These are phyloP conservation scores for Saccharomycopsis vini DNA, from an alignment of 805 yeast genomes.

Conservation along the genomic window DNA sequence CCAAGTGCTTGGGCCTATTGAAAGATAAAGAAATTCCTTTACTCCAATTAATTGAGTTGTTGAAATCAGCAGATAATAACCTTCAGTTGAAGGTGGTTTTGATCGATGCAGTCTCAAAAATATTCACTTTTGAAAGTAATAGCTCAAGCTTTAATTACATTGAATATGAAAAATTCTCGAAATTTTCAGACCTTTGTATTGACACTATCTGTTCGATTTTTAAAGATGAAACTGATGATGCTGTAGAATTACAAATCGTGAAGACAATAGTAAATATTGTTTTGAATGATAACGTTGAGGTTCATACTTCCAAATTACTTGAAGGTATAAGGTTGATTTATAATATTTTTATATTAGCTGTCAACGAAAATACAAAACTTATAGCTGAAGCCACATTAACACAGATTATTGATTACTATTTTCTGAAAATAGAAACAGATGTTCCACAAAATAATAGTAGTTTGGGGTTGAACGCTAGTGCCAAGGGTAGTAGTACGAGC, in stretches of 20 bases:
- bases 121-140: slow-evolving; percentile 17
- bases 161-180: slow-evolving; percentile 6
- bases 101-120: slow-evolving; percentile 17
- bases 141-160: slow-evolving; percentile 9
- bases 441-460: slow-evolving; percentile 4
- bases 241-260: slow-evolving; percentile 84
- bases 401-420: slow-evolving; percentile 80
- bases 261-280: slow-evolving; percentile 87
- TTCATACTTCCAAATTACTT: slow-evolving; percentile 82
- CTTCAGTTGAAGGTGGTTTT: slow-evolving; percentile 14
- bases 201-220: slow-evolving; percentile 14
- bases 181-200: slow-evolving; percentile 15
- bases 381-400: slow-evolving; percentile 93
- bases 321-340: slow-evolving; percentile 91
- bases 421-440: slow-evolving; percentile 54
- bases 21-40: slow-evolving; percentile 11
- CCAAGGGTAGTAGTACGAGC: slow-evolving; percentile 16
- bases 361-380: slow-evolving; percentile 58
- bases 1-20: neutral
- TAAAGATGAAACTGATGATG: slow-evolving; percentile 76
- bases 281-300: slow-evolving; percentile 67
- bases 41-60: slow-evolving; percentile 6
- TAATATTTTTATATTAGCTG: slow-evolving; percentile 76
- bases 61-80: slow-evolving; percentile 7
- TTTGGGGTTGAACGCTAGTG: slow-evolving; percentile 4